These are phyloP conservation scores for Fusarium dlaminii DNA, from an alignment of 2,329 filamentous ascomycete species.

Conservation along the genomic window DNA sequence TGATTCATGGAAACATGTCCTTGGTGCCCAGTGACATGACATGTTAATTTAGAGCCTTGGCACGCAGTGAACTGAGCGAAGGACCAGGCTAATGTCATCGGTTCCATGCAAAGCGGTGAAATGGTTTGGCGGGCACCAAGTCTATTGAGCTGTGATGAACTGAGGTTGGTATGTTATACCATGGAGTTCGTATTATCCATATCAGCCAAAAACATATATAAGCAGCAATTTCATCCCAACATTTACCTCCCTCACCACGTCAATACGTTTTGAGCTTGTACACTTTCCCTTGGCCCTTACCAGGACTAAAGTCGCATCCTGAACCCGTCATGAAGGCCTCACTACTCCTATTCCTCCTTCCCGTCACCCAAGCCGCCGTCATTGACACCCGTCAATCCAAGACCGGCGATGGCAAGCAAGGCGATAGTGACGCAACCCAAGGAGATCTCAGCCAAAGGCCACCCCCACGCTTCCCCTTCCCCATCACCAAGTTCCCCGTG, in stretches of 20 bases:
- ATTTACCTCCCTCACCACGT: fast-evolving
- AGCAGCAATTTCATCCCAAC: background rate
- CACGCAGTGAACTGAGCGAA: background rate
- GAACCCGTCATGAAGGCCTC: slow-evolving; percentile 36
- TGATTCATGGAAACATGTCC: background rate
- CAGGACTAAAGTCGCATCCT: fast-evolving
- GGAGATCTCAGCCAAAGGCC: slow-evolving; percentile 41
- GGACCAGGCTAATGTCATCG: background rate
- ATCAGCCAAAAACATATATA: background rate
- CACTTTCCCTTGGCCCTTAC: fast-evolving
- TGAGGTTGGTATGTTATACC: background rate
- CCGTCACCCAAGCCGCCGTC: slow-evolving; percentile 26
- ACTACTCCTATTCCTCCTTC: slow-evolving; percentile 32
- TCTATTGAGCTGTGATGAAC: fast-evolving
- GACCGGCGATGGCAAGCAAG: slow-evolving; percentile 39
- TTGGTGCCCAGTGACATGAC: background rate
- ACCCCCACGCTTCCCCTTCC: slow-evolving; percentile 44
- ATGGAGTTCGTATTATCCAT: no score
- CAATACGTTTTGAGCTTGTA: no score
- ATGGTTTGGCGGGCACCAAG: fast-evolving
- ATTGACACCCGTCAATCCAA: slow-evolving; percentile 28
- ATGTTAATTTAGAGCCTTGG: background rate
- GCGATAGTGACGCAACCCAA: slow-evolving; percentile 38
- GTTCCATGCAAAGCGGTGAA: background rate
- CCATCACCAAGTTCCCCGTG: slow-evolving; percentile 43